Conservation (phyloP, 116 monocot genomes). For the Phalaenopsis hybrid region DNA sequence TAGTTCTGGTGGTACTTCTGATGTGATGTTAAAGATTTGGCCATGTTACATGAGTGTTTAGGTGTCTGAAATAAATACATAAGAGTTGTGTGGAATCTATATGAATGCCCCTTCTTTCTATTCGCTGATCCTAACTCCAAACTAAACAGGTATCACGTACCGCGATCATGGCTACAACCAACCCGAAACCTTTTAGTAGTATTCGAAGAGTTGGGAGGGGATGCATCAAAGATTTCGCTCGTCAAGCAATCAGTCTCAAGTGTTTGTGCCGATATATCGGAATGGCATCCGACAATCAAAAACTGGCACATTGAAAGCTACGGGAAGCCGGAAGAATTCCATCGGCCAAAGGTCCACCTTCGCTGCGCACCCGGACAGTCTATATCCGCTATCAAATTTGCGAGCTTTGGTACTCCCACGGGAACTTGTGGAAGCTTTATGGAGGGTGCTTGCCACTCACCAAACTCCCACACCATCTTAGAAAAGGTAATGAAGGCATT, state of each 20-base stretch:
- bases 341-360: constrained; percentile 67
- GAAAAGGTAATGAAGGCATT: constrained; percentile 51
- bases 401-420: constrained; percentile 88
- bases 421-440: constrained; percentile 90
- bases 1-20: too few species aligned
- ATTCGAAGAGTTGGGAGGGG: constrained; percentile 93
- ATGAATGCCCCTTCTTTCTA: too few species aligned
- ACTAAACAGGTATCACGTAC: constrained; percentile 82
- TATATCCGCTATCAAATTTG: constrained; percentile 88
- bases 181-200: constrained; percentile 78
- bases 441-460: constrained; percentile 84
- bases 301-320: constrained; percentile 79
- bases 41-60: too few species aligned
- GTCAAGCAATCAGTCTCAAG: constrained; percentile 68
- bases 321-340: constrained; percentile 49
- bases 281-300: constrained; percentile 72
- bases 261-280: constrained; percentile 84
- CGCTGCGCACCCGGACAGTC: constrained; percentile 72
- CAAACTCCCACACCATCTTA: constrained; percentile 49
- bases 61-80: too few species aligned
- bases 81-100: too few species aligned
- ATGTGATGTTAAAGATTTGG: too few species aligned
- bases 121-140: neutral
- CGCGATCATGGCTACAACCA: constrained; percentile 81
- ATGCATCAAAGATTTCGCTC: constrained; percentile 69